Percentiles rank a stretch among this genome's conserved stretches.
Conservation (phyloP, 2,329 filamentous ascomycete species). For the Colletotrichum lupini region DNA sequence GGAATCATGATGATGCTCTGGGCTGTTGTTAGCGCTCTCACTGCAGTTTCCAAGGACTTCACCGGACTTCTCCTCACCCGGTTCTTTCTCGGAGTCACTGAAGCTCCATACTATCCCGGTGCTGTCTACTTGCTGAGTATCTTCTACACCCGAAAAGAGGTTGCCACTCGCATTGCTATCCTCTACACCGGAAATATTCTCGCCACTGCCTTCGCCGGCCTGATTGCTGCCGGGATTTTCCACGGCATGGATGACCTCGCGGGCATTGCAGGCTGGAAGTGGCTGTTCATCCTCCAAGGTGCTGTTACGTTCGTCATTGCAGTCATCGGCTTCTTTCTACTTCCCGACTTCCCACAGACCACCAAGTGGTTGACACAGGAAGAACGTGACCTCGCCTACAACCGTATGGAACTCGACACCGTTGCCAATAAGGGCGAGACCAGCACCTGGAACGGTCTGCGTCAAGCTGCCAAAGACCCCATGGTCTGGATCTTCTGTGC, state of each 20-base stretch:
- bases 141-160: conserved; percentile 76
- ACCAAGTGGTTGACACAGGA: conserved; percentile 39
- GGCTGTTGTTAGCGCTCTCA: conserved; percentile 38
- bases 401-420: conserved; percentile 41
- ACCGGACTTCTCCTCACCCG: conserved; percentile 46
- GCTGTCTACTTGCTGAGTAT: conserved; percentile 64
- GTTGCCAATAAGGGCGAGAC: conserved; percentile 39
- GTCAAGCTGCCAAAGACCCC: conserved; percentile 52
- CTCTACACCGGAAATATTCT: conserved; percentile 71
- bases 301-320: conserved; percentile 46
- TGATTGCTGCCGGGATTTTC: conserved; percentile 73
- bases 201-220: conserved; percentile 74
- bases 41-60: conserved; percentile 48
- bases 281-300: conserved; percentile 55
- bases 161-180: conserved; percentile 71
- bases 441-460: conserved; percentile 39
- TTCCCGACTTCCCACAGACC: conserved; percentile 39
- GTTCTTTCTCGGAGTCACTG: conserved; percentile 49
- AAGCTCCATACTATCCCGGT: conserved; percentile 42
- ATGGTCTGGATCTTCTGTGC: conserved; percentile 58
- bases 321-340: conserved; percentile 35
- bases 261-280: conserved; percentile 53
- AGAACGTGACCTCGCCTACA: conserved; percentile 37
- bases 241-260: conserved; percentile 58
- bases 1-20: conserved; percentile 37